phyloP scores from a whole-genome alignment of 495 filamentous ascomycete genomes.

The Bacidia rubella region DNA sequence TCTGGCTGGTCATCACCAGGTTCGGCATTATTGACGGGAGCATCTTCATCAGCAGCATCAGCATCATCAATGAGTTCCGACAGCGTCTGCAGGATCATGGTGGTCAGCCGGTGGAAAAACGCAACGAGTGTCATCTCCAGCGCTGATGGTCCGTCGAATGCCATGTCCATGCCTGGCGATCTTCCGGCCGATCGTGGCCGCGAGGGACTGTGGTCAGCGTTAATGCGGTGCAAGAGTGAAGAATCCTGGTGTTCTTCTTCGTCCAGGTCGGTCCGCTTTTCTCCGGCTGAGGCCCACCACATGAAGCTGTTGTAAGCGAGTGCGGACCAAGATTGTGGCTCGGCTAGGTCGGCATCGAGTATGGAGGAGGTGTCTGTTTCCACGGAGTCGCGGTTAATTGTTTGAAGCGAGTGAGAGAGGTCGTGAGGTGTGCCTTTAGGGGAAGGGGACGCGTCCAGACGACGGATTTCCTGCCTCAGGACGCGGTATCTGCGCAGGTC shows the following conservation, averaged over 20 bases:
- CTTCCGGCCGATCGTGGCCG: constrained; percentile 9
- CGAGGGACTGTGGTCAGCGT: constrained; percentile 23
- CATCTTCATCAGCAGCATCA: constrained; percentile 30
- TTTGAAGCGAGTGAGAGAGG: constrained; percentile 16
- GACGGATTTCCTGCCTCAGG: constrained; percentile 53
- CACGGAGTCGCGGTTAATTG: constrained; percentile 13
- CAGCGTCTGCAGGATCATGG: constrained; percentile 52
- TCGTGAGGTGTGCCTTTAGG: constrained; percentile 12
- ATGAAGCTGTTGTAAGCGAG: constrained; percentile 86
- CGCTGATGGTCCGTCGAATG: background rate
- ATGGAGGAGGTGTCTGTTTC: constrained; percentile 27
- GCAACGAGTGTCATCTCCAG: constrained; percentile 68
- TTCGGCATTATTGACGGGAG: constrained; percentile 31
- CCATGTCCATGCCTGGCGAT: constrained; percentile 15
- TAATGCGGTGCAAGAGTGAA: constrained; percentile 22
- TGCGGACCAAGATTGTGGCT: constrained; percentile 76
- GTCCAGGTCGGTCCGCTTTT: constrained; percentile 44
- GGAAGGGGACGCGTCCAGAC: constrained; percentile 23
- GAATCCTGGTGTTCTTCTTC: constrained; percentile 26
- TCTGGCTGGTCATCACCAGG: constrained; percentile 28
- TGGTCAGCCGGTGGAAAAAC: constrained; percentile 83
- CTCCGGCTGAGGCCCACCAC: constrained; percentile 97
- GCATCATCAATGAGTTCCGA: constrained; percentile 51
- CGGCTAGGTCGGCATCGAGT: constrained; percentile 37
- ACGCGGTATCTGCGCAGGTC: constrained; percentile 69